Evolutionary conservation across 208 protist genomes (phyloP).

Genomic region (Leishmania braziliensis): DNA sequence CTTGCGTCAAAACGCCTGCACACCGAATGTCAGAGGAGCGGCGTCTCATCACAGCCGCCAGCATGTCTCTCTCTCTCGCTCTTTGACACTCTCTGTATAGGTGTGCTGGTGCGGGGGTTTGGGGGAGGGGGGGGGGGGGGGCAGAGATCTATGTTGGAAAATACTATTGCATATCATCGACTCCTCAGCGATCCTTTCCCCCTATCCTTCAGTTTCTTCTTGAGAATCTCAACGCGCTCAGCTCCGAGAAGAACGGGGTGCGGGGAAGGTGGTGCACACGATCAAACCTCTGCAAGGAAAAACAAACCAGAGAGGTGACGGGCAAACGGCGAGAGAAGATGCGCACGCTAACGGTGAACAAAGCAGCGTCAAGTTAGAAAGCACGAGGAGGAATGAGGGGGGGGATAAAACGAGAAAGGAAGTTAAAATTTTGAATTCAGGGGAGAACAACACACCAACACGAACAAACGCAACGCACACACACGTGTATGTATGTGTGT

Average conservation of each 20-base stretch:
- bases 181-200: background rate
- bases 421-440: background rate
- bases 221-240: background rate
- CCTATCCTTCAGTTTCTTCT: background rate
- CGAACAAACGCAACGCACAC: conserved; percentile 2
- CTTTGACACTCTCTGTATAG: background rate
- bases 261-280: too few relatives aligned
- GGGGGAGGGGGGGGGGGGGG: background rate
- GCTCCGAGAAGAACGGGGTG: background rate
- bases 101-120: background rate
- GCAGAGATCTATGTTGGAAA: background rate
- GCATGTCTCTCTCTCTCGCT: background rate
- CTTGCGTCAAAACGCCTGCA: background rate
- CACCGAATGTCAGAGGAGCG: background rate
- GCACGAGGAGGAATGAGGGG: background rate
- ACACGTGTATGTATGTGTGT: background rate
- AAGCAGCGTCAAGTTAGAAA: background rate
- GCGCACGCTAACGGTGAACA: background rate
- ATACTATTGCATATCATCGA: background rate
- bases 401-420: background rate
- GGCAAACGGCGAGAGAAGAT: background rate
- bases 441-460: conserved; percentile 4
- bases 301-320: background rate
- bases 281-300: background rate
- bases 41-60: background rate